Percentiles rank a stretch among this genome's conserved stretches.
Conservation (phyloP, 139 green algal genomes). For the Desmodesmus armatus region DNA sequence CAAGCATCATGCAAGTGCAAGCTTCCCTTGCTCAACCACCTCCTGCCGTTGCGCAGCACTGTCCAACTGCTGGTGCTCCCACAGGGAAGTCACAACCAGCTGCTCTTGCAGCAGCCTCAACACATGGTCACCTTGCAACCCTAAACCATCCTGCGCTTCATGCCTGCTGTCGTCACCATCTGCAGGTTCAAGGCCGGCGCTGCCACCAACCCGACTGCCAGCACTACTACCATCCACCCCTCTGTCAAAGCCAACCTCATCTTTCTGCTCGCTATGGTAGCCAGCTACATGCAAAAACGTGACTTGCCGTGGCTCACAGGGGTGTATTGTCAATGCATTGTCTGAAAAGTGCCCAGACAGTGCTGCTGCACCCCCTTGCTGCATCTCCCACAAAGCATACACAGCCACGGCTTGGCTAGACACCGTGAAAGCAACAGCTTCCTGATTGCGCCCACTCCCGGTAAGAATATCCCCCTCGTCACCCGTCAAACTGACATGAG, state of each 20-base stretch:
- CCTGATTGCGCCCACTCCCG: neutral
- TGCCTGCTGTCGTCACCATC: neutral
- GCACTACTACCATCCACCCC: neutral
- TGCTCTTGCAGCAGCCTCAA: neutral
- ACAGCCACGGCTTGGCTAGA: constrained; percentile 35
- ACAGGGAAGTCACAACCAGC: constrained; percentile 25
- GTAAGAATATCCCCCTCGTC: neutral
- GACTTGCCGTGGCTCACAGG: constrained; percentile 53
- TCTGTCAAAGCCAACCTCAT: neutral
- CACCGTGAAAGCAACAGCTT: constrained; percentile 5
- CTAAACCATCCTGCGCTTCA: too few relatives aligned
- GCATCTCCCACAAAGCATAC: constrained; percentile 38
- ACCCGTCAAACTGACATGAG: neutral
- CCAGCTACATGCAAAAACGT: constrained; percentile 39
- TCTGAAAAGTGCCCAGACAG: constrained; percentile 56
- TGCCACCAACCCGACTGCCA: neutral
- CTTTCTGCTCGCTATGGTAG: neutral
- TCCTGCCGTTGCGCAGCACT: too few relatives aligned
- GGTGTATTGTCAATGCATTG: constrained; percentile 58
- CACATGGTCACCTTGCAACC: neutral
- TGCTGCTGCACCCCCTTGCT: constrained; percentile 7
- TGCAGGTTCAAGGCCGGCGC: neutral
- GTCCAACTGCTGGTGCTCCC: constrained; percentile 37
- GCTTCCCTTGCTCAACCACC: too few relatives aligned
- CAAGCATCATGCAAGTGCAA: too few relatives aligned